These are phyloP conservation scores for Gonapodya sp. DNA, from an alignment of 192 early-diverging fungal genomes.

Conservation along the genomic window DNA sequence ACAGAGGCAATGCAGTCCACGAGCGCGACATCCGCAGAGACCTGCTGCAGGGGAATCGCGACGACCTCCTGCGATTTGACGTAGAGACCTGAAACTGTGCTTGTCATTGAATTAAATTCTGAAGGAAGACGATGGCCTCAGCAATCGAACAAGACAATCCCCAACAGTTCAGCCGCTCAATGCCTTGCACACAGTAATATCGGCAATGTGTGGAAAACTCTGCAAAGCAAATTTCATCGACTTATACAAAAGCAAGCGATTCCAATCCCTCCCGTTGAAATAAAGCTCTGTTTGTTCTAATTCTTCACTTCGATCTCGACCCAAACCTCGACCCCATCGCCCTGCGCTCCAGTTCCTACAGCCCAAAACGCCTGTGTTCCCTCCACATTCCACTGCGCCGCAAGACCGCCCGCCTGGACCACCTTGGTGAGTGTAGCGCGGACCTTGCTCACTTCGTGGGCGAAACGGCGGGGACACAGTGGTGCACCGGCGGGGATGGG, in stretches of 20 bases:
- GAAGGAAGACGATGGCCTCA: too few relatives aligned
- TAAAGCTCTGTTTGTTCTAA: too few relatives aligned
- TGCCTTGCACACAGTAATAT: too few relatives aligned
- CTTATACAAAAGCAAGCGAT: too few relatives aligned
- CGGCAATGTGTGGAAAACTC: too few relatives aligned
- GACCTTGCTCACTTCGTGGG: neutral
- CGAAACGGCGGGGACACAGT: neutral
- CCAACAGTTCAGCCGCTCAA: too few relatives aligned
- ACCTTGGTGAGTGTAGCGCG: neutral
- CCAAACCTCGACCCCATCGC: neutral
- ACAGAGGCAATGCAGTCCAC: neutral
- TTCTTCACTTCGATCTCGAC: neutral
- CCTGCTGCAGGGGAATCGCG: neutral
- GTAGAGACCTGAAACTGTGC: constrained; percentile 3
- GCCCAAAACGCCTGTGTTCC: neutral
- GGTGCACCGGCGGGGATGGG: neutral
- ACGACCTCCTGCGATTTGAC: neutral
- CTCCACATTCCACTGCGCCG: neutral
- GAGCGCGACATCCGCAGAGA: neutral
- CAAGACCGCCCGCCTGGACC: neutral
- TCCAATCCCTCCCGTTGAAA: too few relatives aligned
- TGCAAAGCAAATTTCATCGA: too few relatives aligned
- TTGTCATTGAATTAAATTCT: too few relatives aligned
- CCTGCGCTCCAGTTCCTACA: neutral
- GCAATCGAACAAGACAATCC: too few relatives aligned